Base-by-base conservation (phyloP, 192 early-diverging fungal species). In the Dispira parvispora region DNA sequence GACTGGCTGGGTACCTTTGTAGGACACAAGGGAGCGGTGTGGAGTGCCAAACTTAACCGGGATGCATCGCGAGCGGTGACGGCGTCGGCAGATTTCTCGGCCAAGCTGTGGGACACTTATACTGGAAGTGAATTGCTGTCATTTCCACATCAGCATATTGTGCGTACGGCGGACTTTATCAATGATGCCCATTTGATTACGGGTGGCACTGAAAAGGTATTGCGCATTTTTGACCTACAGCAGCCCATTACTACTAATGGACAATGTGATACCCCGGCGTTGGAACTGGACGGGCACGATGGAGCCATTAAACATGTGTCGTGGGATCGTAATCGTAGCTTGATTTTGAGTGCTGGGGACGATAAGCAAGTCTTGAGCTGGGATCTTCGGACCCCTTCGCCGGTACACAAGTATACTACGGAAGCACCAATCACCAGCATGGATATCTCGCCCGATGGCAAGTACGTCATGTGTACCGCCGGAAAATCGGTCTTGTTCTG, bases 1-100 rank as follows among this genome's bases (percentile, higher is more conserved):
- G 91, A 94, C 71, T 94, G 91, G 91, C 88, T 94, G 62, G 91
- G 91, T 16, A 90, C 86, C 12, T 94, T 94, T 61, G 65, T 84
- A 65, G 91, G 88, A 49, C 91, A 94, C 69, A 94, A 94, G 74
- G 91, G 91, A 45, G 91, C 91, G 0, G 89, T 94, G 4, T 92
- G 91, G 91, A 84, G 81, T 61, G 86, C 91, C 28, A 79, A 83
- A 64, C 78, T 94, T 56, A 84, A 78, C 18, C 74, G 78, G 26
- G 85, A 89, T 68, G 83, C 90, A 12, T 70, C 79, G n/a, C 76
- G 78, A 46, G 89, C 90, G 42, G 89, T 92, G 4, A 94, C 91
- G 9, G 91, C 85, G n/a, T 92, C 90, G 1, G 91, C 90, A 25
- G 91, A 94, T 73, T 94, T 92, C 72, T 87, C 88, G 45, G 88